phyloP scores from a whole-genome alignment of 768 basidiomycete species.

The Amanita brunnescens region DNA sequence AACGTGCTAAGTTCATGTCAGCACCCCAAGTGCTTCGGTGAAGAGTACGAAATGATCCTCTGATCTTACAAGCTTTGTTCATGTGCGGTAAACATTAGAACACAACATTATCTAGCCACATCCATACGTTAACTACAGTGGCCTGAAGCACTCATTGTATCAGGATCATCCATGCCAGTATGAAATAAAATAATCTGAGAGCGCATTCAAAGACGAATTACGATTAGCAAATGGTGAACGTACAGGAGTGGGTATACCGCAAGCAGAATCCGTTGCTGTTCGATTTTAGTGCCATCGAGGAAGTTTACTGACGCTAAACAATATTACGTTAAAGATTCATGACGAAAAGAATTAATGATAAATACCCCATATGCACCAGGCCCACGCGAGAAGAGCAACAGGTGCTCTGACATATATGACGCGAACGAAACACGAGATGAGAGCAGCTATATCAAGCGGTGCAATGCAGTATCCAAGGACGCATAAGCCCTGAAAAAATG shows the following conservation, averaged over 20 bases:
- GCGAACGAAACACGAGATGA: conserved; percentile 79
- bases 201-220: not conserved
- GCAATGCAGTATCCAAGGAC: conserved; percentile 94
- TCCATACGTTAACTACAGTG: not conserved
- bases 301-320: conserved; percentile 83
- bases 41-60: not conserved
- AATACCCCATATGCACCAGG: conserved; percentile 96
- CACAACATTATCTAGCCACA: not conserved
- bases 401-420: conserved; percentile 84
- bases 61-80: not conserved
- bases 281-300: conserved; percentile 90
- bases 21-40: not conserved
- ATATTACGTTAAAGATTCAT: not conserved
- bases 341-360: not conserved
- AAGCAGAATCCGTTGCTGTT: conserved; percentile 79
- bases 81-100: not conserved
- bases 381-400: conserved; percentile 80
- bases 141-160: conserved; percentile 51
- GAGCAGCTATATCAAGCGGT: conserved; percentile 83
- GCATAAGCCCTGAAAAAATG: conserved; percentile 94
- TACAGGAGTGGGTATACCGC: conserved; percentile 95
- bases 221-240: conserved; percentile 21
- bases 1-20: not conserved
- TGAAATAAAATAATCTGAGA: conserved; percentile 81
- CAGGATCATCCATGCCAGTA: conserved; percentile 95